Conservation (phyloP, 805 yeast species). For the Metschnikowia sp. region DNA sequence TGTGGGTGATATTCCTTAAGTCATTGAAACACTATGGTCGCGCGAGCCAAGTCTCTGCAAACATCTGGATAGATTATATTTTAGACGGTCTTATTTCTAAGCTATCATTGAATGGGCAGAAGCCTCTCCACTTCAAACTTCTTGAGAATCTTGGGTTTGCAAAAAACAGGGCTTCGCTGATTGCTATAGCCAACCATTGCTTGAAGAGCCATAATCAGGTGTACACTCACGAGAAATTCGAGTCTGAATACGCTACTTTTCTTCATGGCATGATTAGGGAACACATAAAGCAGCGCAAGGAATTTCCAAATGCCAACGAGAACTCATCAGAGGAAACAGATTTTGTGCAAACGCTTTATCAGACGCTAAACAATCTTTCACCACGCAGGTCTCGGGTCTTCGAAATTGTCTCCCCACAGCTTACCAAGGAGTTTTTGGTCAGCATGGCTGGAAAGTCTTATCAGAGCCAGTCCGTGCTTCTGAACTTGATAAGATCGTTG, state of each 20-base stretch:
- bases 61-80: constrained; percentile 33
- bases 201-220: constrained; percentile 20
- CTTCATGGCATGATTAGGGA: constrained; percentile 20
- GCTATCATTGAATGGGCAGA: constrained; percentile 19
- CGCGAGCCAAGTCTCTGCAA: constrained; percentile 33
- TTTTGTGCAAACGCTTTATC: constrained; percentile 31
- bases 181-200: constrained; percentile 27
- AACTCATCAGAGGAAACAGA: constrained; percentile 19
- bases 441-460: constrained; percentile 30
- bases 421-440: constrained; percentile 30
- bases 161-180: constrained; percentile 23
- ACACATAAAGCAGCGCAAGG: constrained; percentile 14
- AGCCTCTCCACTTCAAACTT: constrained; percentile 17
- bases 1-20: constrained; percentile 28
- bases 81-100: constrained; percentile 18
- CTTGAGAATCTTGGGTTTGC: constrained; percentile 20
- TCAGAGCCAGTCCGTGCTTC: constrained; percentile 35
- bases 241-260: constrained; percentile 24
- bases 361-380: constrained; percentile 26
- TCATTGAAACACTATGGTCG: constrained; percentile 16
- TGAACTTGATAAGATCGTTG: constrained; percentile 29
- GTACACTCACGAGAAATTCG: constrained; percentile 19
- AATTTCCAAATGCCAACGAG: constrained; percentile 31
- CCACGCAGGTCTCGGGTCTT: constrained; percentile 5
- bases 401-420: constrained; percentile 20